Base-by-base conservation (phyloP, 306 rosid species). In the Quercus engelmannii region DNA sequence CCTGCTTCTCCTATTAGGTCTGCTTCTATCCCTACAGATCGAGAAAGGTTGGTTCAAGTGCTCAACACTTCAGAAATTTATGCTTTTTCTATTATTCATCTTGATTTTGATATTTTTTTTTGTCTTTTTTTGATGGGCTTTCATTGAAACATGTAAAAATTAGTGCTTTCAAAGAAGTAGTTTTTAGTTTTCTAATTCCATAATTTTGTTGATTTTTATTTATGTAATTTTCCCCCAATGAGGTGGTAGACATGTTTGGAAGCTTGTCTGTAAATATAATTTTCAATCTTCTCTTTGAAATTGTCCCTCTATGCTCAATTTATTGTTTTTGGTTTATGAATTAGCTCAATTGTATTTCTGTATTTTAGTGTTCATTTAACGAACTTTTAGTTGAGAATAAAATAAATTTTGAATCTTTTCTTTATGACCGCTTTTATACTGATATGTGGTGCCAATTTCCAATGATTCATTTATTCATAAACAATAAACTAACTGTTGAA, bases 1-100 rank as follows among this genome's bases (percentile, higher is more conserved):
- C 97, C 90, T 10, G 94, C 94, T 49, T 91, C 97, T 52, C 98
- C 97, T 3, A 85, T 82, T 31, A 88, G 97, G 88, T 77, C 97
- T 43, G 83, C 87, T 38, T 79, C 97, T 52, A 21, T 90, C 57
- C 81, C 87, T 68, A 74, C 86, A 76, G 98, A 93, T 87, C 97
- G 97, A 78, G 93, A 91, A 78, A 93, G 97, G 97, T 92, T 58
- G 67, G 74, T 74, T 31, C 55, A 49, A 49, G 54, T 49, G 54
- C 15, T 49, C 52, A 35, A 33, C 72, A 67, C 72, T 67, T 38
- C 1, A n/a, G 6, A 35, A 67, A 21, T 2, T 21, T 33, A 9
- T 19, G 26, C 7, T 10, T 61, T 56, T 9, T 65, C 30, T 19
- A 20, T 63, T 38, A 28, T 9, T 33, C 23, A 20, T 55, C 25